A percentile compares a stretch with the other conserved stretches of the same genome.
phyloP scores from a whole-genome alignment of 176 grass and related monocot genomes.

The Carex cristatella region DNA sequence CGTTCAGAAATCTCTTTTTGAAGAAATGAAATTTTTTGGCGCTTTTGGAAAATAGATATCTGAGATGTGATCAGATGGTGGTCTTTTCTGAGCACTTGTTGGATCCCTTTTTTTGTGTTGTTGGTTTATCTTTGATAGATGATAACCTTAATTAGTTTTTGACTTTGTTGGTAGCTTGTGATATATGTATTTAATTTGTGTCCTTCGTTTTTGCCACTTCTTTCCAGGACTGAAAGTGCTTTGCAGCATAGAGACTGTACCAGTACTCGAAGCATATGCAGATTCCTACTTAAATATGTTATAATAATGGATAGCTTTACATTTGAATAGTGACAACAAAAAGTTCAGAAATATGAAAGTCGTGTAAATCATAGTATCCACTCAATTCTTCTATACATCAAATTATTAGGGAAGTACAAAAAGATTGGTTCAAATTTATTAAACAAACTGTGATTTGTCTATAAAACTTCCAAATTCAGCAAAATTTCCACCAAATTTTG shows the following conservation, averaged over 20 bases:
- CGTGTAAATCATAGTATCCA: neutral
- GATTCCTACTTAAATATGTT: neutral
- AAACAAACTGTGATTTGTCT: neutral
- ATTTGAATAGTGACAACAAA: neutral
- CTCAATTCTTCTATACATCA: neutral
- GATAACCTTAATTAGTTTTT: neutral
- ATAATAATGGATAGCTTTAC: neutral
- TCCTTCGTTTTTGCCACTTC: neutral
- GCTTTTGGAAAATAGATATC: neutral
- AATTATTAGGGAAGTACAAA: neutral
- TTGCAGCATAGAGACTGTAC: neutral
- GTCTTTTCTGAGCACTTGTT: neutral
- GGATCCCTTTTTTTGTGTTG: neutral
- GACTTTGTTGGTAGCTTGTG: neutral
- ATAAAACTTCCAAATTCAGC: slow-evolving; percentile 14
- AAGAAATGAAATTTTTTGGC: slow-evolving; percentile 54
- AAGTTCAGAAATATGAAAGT: neutral
- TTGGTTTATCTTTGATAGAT: neutral
- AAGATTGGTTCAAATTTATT: neutral
- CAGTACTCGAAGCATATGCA: neutral
- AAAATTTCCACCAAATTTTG: slow-evolving; percentile 12
- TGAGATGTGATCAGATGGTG: neutral
- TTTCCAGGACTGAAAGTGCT: neutral
- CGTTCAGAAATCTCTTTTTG: slow-evolving; percentile 74
- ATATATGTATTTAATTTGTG: neutral